A percentile compares a stretch with the other conserved stretches of the same genome.
phyloP scores from a whole-genome alignment of 208 protist species.

The Trypanosoma platydactyli region DNA sequence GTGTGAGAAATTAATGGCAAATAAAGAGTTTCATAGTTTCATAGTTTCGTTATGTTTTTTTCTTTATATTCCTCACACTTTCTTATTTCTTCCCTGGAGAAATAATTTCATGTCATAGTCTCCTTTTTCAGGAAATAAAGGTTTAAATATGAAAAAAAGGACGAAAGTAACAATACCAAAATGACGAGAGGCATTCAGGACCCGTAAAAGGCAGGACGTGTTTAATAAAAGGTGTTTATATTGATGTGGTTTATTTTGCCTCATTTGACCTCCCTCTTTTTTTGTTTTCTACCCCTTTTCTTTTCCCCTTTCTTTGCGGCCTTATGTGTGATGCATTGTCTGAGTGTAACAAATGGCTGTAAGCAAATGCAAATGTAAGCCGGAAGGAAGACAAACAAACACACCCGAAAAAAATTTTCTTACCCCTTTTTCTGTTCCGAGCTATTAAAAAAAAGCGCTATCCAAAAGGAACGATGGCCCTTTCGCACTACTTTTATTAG shows the following conservation, averaged over 20 bases:
- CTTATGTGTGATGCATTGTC: slow-evolving; percentile 3
- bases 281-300: neutral
- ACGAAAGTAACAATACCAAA: no score
- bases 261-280: neutral
- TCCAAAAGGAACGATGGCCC: neutral
- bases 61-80: no score
- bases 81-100: neutral
- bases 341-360: no score
- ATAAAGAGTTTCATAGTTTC: no score
- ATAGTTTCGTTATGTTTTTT: no score
- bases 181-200: no score
- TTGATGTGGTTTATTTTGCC: neutral
- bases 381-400: neutral
- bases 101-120: neutral
- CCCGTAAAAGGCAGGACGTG: no score
- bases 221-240: no score
- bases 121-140: no score
- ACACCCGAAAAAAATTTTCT: neutral
- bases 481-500: neutral
- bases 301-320: slow-evolving; percentile 23
- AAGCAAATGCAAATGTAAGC: neutral
- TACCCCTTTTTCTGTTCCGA: no score
- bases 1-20: no score
- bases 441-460: neutral
- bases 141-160: no score